phyloP scores from a whole-genome alignment of 345 rosid species.

The Melaleuca quinquenervia region DNA sequence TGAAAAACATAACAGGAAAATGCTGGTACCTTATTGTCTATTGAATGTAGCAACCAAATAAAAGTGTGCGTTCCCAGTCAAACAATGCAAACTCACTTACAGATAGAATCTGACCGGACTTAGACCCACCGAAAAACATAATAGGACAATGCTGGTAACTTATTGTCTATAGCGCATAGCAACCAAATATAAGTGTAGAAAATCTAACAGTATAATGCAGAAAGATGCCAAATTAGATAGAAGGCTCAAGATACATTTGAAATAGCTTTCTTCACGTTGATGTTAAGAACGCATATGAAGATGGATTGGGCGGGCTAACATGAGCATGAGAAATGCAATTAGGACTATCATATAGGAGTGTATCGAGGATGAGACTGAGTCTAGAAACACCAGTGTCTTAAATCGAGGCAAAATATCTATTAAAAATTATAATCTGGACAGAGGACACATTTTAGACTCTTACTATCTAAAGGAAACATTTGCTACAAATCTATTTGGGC shows the following conservation, averaged over 20 bases:
- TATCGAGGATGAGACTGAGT: not conserved
- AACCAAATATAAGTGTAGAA: not conserved
- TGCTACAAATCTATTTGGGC: not conserved
- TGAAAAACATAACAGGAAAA: constrained; percentile 12
- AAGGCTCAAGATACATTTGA: not conserved
- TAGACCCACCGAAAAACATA: constrained; percentile 48
- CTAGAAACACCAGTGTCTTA: not conserved
- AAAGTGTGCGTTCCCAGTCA: not conserved
- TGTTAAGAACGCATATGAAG: not conserved
- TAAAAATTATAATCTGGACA: not conserved
- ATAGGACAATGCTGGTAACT: not conserved
- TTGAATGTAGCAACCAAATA: not conserved
- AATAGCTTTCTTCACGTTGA: not conserved
- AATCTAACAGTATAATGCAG: not conserved
- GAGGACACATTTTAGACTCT: not conserved
- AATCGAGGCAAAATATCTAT: not conserved
- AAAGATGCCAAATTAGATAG: not conserved
- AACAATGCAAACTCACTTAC: constrained; percentile 3
- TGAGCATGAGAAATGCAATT: not conserved
- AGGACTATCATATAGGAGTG: not conserved
- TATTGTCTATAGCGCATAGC: too few relatives aligned
- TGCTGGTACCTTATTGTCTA: not conserved
- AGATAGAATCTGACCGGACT: constrained; percentile 45
- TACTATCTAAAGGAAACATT: not conserved
- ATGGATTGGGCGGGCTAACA: not conserved